Percentiles rank a stretch among this genome's conserved stretches.
Conservation (phyloP, 805 yeast species). For the Kodamaea hsintzibuensis region DNA sequence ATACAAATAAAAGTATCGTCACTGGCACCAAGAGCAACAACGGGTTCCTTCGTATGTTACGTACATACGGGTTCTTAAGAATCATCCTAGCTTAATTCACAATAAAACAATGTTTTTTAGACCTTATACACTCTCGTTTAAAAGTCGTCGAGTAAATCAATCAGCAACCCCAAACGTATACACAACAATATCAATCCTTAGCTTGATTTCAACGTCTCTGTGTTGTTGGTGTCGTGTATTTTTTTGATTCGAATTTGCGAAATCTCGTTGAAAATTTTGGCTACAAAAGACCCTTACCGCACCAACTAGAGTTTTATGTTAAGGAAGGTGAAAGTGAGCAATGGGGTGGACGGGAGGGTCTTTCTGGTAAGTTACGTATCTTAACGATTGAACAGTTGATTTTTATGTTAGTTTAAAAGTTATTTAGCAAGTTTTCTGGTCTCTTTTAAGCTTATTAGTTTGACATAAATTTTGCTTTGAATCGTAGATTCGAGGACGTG, state of each 20-base stretch:
- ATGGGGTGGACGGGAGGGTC: neutral
- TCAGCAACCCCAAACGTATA: neutral
- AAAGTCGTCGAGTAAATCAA: neutral
- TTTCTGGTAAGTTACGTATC: neutral
- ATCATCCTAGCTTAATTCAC: conserved; percentile 1
- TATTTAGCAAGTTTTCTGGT: too few relatives aligned
- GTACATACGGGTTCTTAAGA: conserved; percentile 22
- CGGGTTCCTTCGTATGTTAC: conserved; percentile 65
- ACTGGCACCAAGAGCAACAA: conserved; percentile 48
- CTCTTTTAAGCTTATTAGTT: too few relatives aligned
- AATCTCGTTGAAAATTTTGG: neutral
- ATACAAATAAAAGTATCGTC: conserved; percentile 42
- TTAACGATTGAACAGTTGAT: too few relatives aligned
- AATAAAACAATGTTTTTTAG: neutral
- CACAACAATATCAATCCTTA: neutral
- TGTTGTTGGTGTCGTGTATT: conserved; percentile 9
- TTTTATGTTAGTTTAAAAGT: too few relatives aligned
- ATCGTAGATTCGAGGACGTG: neutral
- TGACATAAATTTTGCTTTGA: neutral
- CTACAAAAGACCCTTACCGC: neutral
- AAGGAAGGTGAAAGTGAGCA: neutral
- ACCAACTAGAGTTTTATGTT: neutral
- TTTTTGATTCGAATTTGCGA: conserved; percentile 2
- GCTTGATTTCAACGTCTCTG: neutral
- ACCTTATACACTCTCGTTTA: neutral